phyloP scores from a whole-genome alignment of 1,139 yeast genomes.

The Scheffersomyces stambukii region DNA sequence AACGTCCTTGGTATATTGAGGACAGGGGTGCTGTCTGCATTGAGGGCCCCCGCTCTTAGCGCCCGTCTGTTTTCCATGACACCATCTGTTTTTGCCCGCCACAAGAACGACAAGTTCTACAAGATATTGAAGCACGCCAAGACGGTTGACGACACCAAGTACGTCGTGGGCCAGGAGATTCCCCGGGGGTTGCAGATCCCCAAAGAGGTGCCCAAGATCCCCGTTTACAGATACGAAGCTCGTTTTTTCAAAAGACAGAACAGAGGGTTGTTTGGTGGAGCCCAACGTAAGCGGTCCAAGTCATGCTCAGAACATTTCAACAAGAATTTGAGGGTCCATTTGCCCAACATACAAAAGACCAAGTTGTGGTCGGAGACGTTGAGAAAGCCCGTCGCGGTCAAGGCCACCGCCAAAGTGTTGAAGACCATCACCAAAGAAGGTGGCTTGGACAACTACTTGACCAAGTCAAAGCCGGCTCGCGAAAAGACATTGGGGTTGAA shows the following conservation, averaged over 20 bases:
- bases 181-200: conserved; percentile 42
- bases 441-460: conserved; percentile 83
- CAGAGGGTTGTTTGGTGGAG: conserved; percentile 86
- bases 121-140: conserved; percentile 39
- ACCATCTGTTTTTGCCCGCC: conserved; percentile 3
- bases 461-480: conserved; percentile 84
- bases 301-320: conserved; percentile 72
- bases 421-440: conserved; percentile 89
- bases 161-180: conserved; percentile 34
- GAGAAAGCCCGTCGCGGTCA: conserved; percentile 49
- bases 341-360: conserved; percentile 75
- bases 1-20: too few species aligned
- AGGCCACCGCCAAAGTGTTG: conserved; percentile 76
- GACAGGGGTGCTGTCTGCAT: too few species aligned
- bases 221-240: conserved; percentile 81
- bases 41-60: conserved; percentile 1
- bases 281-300: conserved; percentile 73
- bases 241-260: conserved; percentile 77
- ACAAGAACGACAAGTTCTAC: conserved; percentile 24
- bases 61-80: conserved; percentile 2
- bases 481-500: conserved; percentile 85
- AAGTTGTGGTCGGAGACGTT: conserved; percentile 82
- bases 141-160: conserved; percentile 32
- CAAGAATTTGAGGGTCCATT: conserved; percentile 72
- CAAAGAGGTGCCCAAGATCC: conserved; percentile 45